Base-by-base conservation (phyloP, 306 rosid species). In the Abrus precatorius region DNA sequence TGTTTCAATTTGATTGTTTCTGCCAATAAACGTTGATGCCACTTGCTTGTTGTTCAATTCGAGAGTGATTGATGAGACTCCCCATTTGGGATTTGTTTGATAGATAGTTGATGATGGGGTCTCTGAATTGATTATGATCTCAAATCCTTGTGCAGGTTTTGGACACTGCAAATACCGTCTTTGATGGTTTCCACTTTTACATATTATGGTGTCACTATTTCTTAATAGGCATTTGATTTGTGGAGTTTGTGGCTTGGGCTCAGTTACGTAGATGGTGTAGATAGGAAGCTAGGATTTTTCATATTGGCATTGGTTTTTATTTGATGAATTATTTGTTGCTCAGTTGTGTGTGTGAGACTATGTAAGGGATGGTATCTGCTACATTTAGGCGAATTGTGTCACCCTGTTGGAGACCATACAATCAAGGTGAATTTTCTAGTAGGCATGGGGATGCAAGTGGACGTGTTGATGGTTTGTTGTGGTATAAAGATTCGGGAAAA, bases 281-380 rank as follows among this genome's bases (percentile, higher is more conserved):
- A 84, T 83, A 78, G 68, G 80, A 78, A 43, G 74, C 72, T 69
- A 68, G 83, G 83, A 34, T 33, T 86, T 83, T 81, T 76, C 65
- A 85, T 84, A 41, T 78, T 78, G 82, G 78, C 28, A 64, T 80
- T 88, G 80, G 33, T 68, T 52, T 80, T 44, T 43, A 30, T 83
- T 88, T 82, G 64, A 80, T 69, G 82, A 86, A 78, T 80, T 67
- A 73, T 88, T 85, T 84, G 84, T 88, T 89, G 88, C 78, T 7
- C 90, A 87, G 85, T 87, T 87, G 75, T 85, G 86, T 87, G 93
- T 84, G 79, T 88, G 90, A 92, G 97, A 90, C 73, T 89, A 88
- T 91, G 97, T 91, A 73, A 95, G 96, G 88, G 80, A 95, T 96
- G 99, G 94, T 88, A 80, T 83, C 92, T 7, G 87, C 90, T 86